A percentile compares a stretch with the other conserved stretches of the same genome.
These are phyloP conservation scores for Purshia tridentata DNA, from an alignment of 306 rosid species.

Conservation along the genomic window DNA sequence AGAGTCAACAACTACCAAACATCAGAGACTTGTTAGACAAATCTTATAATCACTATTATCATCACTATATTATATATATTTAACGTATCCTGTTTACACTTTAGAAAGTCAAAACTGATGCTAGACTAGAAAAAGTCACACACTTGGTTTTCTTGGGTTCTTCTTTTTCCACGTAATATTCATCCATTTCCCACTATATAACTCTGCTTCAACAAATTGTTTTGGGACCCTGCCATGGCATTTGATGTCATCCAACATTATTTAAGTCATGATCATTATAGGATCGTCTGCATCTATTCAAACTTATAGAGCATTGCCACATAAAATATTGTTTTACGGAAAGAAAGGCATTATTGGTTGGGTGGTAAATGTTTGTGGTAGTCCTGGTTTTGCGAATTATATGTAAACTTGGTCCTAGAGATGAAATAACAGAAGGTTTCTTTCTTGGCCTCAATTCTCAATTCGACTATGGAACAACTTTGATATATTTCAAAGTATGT, in stretches of 20 bases:
- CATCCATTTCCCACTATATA: background rate
- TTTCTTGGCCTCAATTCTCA: no score
- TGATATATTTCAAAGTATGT: no score
- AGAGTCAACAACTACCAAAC: constrained; percentile 13
- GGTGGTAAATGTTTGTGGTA: no score
- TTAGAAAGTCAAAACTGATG: background rate
- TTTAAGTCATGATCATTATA: background rate
- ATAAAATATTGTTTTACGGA: background rate
- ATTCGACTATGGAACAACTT: no score
- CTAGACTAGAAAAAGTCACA: background rate
- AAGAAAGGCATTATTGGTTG: no score
- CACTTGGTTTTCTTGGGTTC: background rate
- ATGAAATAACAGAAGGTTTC: no score
- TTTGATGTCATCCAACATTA: background rate
- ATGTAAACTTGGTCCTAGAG: no score
- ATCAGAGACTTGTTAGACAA: background rate
- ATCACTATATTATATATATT: background rate
- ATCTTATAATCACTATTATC: background rate
- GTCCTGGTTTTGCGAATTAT: no score
- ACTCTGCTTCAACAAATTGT: background rate
- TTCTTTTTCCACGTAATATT: background rate
- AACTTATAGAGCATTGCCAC: background rate
- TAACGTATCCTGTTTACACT: background rate
- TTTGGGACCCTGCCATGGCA: background rate
- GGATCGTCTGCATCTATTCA: background rate